A percentile compares a stretch with the other conserved stretches of the same genome.
These are phyloP conservation scores for Lobosporangium transversale DNA, from an alignment of 192 early-diverging fungal species.

Conservation along the genomic window DNA sequence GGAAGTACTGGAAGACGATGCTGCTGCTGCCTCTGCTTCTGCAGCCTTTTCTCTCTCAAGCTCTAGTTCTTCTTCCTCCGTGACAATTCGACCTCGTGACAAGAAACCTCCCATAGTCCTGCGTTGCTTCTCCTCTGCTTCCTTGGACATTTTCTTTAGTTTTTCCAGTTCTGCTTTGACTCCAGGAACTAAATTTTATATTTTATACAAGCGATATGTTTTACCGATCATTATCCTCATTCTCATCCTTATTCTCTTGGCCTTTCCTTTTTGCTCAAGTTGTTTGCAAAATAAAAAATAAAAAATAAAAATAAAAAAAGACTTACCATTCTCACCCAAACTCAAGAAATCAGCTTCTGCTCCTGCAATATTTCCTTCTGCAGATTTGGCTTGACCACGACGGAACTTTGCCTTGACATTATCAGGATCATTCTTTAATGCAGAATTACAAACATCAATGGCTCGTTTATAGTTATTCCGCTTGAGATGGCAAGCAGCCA, in stretches of 20 bases:
- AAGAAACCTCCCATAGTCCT: conserved; percentile 54
- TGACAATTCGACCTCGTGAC: conserved; percentile 44
- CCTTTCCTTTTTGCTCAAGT: too few species aligned
- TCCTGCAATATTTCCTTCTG: conserved; percentile 51
- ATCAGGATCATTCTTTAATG: conserved; percentile 51
- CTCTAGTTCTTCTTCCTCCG: conserved; percentile 26
- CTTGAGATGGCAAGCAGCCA: conserved; percentile 54
- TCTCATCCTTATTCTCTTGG: too few species aligned
- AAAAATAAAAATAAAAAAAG: not conserved
- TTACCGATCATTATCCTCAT: not conserved
- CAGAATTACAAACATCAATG: conserved; percentile 48
- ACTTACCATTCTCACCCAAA: conserved; percentile 44
- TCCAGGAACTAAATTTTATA: conserved; percentile 45
- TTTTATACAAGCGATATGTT: not conserved
- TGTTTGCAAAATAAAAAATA: not conserved
- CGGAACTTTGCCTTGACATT: conserved; percentile 57
- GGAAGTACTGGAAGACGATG: conserved; percentile 8
- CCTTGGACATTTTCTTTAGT: conserved; percentile 47
- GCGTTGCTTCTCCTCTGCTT: conserved; percentile 51
- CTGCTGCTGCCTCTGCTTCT: not conserved
- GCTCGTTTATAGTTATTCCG: conserved; percentile 42
- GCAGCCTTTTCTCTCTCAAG: conserved; percentile 5
- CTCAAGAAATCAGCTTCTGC: conserved; percentile 49
- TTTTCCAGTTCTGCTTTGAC: conserved; percentile 50
- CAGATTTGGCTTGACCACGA: conserved; percentile 55